These are phyloP conservation scores for Talaromyces adpressus DNA, from an alignment of 495 filamentous ascomycete species.

Conservation along the genomic window DNA sequence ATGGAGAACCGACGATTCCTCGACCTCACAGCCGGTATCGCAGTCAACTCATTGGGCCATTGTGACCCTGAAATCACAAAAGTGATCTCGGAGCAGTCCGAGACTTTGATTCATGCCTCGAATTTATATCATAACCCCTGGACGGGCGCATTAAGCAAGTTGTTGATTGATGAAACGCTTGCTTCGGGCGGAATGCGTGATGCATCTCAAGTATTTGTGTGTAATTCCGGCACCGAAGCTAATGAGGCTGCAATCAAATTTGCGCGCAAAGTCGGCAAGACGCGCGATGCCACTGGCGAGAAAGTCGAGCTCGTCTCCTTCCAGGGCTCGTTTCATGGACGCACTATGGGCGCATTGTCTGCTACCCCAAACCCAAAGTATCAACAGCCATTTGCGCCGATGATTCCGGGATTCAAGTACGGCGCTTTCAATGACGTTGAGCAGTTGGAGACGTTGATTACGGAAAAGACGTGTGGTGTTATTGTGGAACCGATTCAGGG, in stretches of 20 bases:
- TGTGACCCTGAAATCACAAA: conserved; percentile 64
- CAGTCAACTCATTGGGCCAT: conserved; percentile 89
- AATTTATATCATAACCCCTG: conserved; percentile 96
- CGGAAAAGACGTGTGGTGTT: conserved; percentile 83
- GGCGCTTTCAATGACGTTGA: conserved; percentile 77
- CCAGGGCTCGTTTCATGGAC: conserved; percentile 85
- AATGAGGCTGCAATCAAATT: conserved; percentile 99
- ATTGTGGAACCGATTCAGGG: conserved; percentile 97
- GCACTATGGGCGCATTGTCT: conserved; percentile 86
- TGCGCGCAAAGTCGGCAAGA: conserved; percentile 80
- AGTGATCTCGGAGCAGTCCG: conserved; percentile 68
- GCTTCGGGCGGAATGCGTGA: conserved; percentile 72
- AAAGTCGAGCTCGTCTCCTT: conserved; percentile 88
- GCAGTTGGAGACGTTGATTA: conserved; percentile 63
- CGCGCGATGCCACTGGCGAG: conserved; percentile 56
- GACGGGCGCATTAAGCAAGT: conserved; percentile 78
- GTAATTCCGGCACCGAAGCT: conserved; percentile 90
- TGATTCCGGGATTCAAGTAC: conserved; percentile 89
- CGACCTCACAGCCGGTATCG: conserved; percentile 93
- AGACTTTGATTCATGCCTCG: conserved; percentile 78
- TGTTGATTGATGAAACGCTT: conserved; percentile 72
- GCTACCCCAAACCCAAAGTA: conserved; percentile 99
- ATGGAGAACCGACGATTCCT: conserved; percentile 82
- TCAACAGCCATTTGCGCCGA: conserved; percentile 87
- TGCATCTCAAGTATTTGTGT: conserved; percentile 80